Percentiles rank a stretch among this genome's conserved stretches.
These are phyloP conservation scores for Penicillium riverlandense DNA, from an alignment of 495 filamentous ascomycete species.

Conservation along the genomic window DNA sequence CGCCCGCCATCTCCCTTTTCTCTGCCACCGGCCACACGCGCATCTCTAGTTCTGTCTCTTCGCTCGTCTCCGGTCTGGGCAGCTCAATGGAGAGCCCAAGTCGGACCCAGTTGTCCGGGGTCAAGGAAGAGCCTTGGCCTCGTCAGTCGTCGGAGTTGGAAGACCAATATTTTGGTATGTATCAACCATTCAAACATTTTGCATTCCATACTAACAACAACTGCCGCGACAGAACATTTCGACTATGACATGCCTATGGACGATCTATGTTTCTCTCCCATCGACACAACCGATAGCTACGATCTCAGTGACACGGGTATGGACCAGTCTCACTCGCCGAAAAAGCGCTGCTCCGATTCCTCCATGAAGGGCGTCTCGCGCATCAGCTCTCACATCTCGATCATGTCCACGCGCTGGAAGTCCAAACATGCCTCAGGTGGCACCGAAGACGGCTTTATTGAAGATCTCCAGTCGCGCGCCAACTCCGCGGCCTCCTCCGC, in stretches of 20 bases:
- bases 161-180: slow-evolving; percentile 41
- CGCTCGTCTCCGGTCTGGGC: slow-evolving; percentile 44
- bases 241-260: slow-evolving; percentile 25
- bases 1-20: slow-evolving; percentile 36
- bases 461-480: slow-evolving; percentile 35
- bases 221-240: slow-evolving; percentile 27
- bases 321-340: slow-evolving; percentile 46
- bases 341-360: slow-evolving; percentile 60
- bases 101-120: slow-evolving; percentile 42
- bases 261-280: slow-evolving; percentile 25
- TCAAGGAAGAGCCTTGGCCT: slow-evolving; percentile 44
- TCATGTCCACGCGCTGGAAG: slow-evolving; percentile 59
- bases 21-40: slow-evolving; percentile 32
- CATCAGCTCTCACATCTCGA: slow-evolving; percentile 65
- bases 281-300: slow-evolving; percentile 44
- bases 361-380: slow-evolving; percentile 60
- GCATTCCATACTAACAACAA: slow-evolving; percentile 3
- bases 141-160: slow-evolving; percentile 29
- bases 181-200: slow-evolving; percentile 8
- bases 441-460: slow-evolving; percentile 30
- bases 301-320: slow-evolving; percentile 55
- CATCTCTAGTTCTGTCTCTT: slow-evolving; percentile 54
- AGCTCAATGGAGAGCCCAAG: slow-evolving; percentile 45
- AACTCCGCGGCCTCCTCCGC: slow-evolving; percentile 64
- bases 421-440: slow-evolving; percentile 46